These are phyloP conservation scores for Hamamelis virginiana DNA, from an alignment of 164 flowering plant genomes.

Conservation along the genomic window DNA sequence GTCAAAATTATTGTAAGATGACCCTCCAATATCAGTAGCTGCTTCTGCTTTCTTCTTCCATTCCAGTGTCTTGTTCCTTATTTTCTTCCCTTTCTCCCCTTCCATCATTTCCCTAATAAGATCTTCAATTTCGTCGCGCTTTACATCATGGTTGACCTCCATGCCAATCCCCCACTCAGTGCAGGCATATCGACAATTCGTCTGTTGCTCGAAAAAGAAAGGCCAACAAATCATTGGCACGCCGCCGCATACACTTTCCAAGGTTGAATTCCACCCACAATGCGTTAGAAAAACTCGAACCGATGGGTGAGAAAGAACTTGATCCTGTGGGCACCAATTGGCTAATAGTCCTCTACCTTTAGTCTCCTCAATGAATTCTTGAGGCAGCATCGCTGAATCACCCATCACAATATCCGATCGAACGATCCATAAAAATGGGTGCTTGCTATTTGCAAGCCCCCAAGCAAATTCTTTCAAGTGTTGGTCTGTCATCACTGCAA, in stretches of 20 bases:
- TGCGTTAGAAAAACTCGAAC: slow-evolving; percentile 1
- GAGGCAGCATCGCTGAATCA: background rate
- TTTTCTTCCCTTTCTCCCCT: slow-evolving; percentile 7
- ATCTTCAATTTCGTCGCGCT: slow-evolving; percentile 1
- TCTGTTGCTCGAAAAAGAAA: slow-evolving; percentile 7
- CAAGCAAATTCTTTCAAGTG: slow-evolving; percentile 6
- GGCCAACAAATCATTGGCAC: slow-evolving; percentile 8
- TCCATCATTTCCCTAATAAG: slow-evolving; percentile 7
- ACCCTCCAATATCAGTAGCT: slow-evolving; percentile 4
- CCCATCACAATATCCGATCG: slow-evolving; percentile 8
- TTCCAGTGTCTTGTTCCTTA: background rate
- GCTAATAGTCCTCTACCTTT: background rate
- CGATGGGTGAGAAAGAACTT: background rate
- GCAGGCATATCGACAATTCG: slow-evolving; percentile 5
- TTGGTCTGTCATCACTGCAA: slow-evolving; percentile 5
- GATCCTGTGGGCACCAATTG: background rate
- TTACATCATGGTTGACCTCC: slow-evolving; percentile 8
- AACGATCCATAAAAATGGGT: slow-evolving; percentile 8
- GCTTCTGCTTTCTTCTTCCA: slow-evolving; percentile 8
- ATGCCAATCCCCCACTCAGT: slow-evolving; percentile 4
- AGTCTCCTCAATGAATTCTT: background rate
- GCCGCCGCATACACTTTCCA: slow-evolving; percentile 3
- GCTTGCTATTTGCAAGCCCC: slow-evolving; percentile 12
- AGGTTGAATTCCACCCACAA: slow-evolving; percentile 7
- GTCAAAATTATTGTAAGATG: background rate